Conservation (phyloP, 495 filamentous ascomycete genomes). For the Aspergillus indologenus region DNA sequence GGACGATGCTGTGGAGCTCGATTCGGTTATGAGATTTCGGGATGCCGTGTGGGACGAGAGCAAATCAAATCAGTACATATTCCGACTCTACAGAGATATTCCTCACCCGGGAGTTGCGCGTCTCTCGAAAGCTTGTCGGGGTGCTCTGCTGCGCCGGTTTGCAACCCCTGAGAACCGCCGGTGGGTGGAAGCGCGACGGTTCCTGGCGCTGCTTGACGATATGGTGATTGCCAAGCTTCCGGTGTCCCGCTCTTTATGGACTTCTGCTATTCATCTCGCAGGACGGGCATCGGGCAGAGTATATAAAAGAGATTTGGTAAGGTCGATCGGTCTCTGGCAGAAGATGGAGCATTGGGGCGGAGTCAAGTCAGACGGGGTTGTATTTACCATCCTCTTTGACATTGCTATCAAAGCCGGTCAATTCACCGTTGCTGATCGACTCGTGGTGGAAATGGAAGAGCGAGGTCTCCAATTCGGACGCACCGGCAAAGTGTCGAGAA, state of each 20-base stretch:
- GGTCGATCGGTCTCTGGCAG: constrained; percentile 78
- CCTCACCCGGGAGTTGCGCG: constrained; percentile 64
- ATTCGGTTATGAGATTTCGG: constrained; percentile 41
- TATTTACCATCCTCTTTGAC: constrained; percentile 91
- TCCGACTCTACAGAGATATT: constrained; percentile 57
- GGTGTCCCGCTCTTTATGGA: constrained; percentile 70
- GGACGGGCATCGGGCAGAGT: constrained; percentile 64
- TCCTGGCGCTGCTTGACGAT: constrained; percentile 79
- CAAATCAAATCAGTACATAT: constrained; percentile 54
- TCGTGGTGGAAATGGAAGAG: constrained; percentile 73
- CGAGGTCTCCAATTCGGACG: constrained; percentile 65
- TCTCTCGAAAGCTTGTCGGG: constrained; percentile 56
- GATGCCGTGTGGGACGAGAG: constrained; percentile 37
- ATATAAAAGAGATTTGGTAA: constrained; percentile 60
- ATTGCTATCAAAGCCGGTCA: constrained; percentile 81
- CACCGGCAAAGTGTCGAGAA: constrained; percentile 71
- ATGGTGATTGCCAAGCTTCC: constrained; percentile 65
- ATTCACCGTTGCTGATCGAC: constrained; percentile 75
- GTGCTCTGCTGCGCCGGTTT: constrained; percentile 64
- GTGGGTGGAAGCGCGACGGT: constrained; percentile 58
- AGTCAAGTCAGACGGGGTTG: constrained; percentile 62
- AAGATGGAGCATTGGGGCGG: constrained; percentile 78
- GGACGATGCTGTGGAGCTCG: constrained; percentile 24
- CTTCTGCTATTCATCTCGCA: constrained; percentile 73
- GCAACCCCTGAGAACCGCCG: constrained; percentile 46